Evolutionary conservation across 1,139 yeast species (phyloP).

Genomic region (Yamadazyma mexicana): DNA sequence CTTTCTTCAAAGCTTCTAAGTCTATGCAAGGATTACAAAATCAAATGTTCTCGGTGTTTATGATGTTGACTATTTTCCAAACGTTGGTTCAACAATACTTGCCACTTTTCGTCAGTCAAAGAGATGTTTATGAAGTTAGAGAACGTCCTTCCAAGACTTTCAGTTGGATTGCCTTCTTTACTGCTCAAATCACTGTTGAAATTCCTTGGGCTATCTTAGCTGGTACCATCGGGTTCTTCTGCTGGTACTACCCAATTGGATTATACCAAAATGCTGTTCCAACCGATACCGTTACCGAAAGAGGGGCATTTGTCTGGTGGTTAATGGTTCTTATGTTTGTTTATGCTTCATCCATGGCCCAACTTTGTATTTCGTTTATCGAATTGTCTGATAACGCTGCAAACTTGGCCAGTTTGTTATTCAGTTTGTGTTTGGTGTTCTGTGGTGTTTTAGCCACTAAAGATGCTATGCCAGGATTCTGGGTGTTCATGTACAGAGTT

Average conservation of each 20-base stretch:
- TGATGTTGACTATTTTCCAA: constrained; percentile 47
- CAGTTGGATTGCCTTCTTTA: constrained; percentile 36
- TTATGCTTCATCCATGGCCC: constrained; percentile 40
- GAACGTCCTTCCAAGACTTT: constrained; percentile 33
- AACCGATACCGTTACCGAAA: constrained; percentile 20
- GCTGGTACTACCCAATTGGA: constrained; percentile 85
- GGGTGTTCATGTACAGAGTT: constrained; percentile 37
- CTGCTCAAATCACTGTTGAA: constrained; percentile 69
- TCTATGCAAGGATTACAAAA: constrained; percentile 44
- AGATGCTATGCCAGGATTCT: constrained; percentile 27
- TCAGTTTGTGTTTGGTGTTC: constrained; percentile 31
- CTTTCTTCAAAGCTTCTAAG: constrained; percentile 45
- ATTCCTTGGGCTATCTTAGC: constrained; percentile 70
- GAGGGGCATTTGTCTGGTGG: constrained; percentile 50
- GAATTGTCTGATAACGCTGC: constrained; percentile 43
- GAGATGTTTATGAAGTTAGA: constrained; percentile 39
- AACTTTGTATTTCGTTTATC: constrained; percentile 36
- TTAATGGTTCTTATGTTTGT: constrained; percentile 37
- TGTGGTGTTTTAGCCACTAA: constrained; percentile 34
- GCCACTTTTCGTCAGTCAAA: constrained; percentile 32
- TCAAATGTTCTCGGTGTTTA: constrained; percentile 55
- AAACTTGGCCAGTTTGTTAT: constrained; percentile 26
- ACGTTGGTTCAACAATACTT: constrained; percentile 56
- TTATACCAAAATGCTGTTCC: constrained; percentile 54
- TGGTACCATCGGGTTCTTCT: constrained; percentile 67